These are phyloP conservation scores for Saitozyma podzolica DNA, from an alignment of 768 basidiomycete genomes.

Conservation along the genomic window DNA sequence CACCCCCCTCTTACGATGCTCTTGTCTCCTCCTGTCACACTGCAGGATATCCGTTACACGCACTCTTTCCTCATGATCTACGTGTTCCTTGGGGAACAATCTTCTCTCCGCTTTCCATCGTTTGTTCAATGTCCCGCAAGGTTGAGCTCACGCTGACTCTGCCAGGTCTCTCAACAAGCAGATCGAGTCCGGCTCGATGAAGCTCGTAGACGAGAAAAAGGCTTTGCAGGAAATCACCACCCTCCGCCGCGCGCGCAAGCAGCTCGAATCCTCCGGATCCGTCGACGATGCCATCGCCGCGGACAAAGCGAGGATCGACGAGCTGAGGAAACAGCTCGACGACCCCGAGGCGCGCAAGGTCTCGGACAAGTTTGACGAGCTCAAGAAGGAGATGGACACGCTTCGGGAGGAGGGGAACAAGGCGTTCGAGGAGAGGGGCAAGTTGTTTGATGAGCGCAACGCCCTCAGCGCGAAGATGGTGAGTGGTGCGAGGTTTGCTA, in stretches of 20 bases:
- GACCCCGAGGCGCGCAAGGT: conserved; percentile 84
- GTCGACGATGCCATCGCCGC: conserved; percentile 78
- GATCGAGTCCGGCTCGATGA: conserved; percentile 87
- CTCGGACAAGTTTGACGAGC: conserved; percentile 74
- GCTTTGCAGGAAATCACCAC: conserved; percentile 84
- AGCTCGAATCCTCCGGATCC: conserved; percentile 76
- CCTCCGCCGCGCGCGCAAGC: conserved; percentile 68
- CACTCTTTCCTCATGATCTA: too few relatives aligned
- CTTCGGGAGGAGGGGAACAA: conserved; percentile 85
- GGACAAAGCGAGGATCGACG: conserved; percentile 71
- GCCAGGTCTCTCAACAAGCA: conserved; percentile 66
- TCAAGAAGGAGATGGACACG: conserved; percentile 80
- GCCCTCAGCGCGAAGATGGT: conserved; percentile 59
- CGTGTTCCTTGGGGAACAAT: too few relatives aligned
- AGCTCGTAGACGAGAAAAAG: conserved; percentile 91
- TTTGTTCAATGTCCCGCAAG: not conserved
- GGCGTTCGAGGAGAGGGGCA: conserved; percentile 72
- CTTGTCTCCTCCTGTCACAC: conserved; percentile 6
- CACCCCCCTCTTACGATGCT: conserved; percentile 8
- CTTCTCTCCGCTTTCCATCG: too few relatives aligned
- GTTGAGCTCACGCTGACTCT: conserved; percentile 5
- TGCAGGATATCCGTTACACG: too few relatives aligned
- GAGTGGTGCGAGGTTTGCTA: conserved; percentile 10
- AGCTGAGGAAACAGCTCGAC: conserved; percentile 77
- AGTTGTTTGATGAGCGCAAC: conserved; percentile 85